Conservation (phyloP, 805 yeast species). For the Pichia cabralensis region DNA sequence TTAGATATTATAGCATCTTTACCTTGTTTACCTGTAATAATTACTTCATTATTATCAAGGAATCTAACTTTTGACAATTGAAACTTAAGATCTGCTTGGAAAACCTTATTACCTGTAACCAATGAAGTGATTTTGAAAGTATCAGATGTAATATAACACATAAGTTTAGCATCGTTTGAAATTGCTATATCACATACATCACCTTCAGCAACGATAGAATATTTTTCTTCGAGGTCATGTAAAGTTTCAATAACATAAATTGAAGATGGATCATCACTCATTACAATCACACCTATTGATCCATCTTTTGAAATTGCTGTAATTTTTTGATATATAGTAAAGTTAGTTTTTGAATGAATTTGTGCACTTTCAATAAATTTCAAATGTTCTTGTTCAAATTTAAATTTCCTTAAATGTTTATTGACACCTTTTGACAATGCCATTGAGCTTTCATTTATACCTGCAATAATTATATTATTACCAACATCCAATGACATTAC, state of each 20-base stretch:
- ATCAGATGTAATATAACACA: constrained; percentile 52
- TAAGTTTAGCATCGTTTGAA: constrained; percentile 54
- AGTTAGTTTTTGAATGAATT: constrained; percentile 36
- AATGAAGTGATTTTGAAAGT: constrained; percentile 44
- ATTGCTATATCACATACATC: constrained; percentile 59
- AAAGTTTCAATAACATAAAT: constrained; percentile 49
- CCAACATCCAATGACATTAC: constrained; percentile 71
- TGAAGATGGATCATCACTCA: constrained; percentile 55
- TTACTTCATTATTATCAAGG: constrained; percentile 24
- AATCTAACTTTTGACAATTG: constrained; percentile 25
- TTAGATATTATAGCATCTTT: constrained; percentile 37
- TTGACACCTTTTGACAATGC: constrained; percentile 53
- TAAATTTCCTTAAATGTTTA: constrained; percentile 60
- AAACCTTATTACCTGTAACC: constrained; percentile 33
- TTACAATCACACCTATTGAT: constrained; percentile 56
- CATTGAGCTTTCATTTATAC: constrained; percentile 62
- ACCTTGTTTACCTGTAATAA: constrained; percentile 35
- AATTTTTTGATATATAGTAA: constrained; percentile 55
- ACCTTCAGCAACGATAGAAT: constrained; percentile 41
- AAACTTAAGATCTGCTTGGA: constrained; percentile 19
- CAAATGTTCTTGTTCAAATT: constrained; percentile 50
- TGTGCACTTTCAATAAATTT: constrained; percentile 53
- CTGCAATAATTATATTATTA: constrained; percentile 48
- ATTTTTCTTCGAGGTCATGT: constrained; percentile 41
- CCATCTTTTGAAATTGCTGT: constrained; percentile 50